Conservation (phyloP, 108 stramenopile genomes). For the Skeletonema grethae region DNA sequence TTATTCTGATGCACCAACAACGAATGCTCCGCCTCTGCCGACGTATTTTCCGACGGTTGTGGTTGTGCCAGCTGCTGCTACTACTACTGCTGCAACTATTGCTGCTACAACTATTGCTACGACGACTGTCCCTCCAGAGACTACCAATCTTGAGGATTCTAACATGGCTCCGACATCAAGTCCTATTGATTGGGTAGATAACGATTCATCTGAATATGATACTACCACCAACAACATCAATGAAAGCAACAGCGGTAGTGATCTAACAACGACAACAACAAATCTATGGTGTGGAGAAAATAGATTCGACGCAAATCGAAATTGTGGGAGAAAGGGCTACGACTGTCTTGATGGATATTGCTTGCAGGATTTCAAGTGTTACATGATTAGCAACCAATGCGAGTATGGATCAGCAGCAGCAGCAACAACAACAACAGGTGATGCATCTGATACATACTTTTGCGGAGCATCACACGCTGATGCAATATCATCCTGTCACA, state of each 20-base stretch:
- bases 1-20: no score
- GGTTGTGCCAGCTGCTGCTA: no score
- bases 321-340: not conserved
- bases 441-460: not conserved
- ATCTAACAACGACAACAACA: no score
- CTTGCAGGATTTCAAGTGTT: not conserved
- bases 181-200: not conserved
- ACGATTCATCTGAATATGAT: not conserved
- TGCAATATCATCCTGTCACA: not conserved
- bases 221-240: not conserved
- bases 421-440: not conserved
- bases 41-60: no score
- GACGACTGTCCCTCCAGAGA: no score
- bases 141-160: no score
- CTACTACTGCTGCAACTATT: no score
- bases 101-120: no score
- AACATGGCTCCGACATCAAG: not conserved
- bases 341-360: not conserved
- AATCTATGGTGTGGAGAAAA: constrained; percentile 1
- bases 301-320: not conserved
- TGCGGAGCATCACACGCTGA: not conserved
- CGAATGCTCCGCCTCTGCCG: no score
- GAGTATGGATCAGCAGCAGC: not conserved
- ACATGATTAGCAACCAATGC: not conserved
- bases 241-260: not conserved